These are phyloP conservation scores for Fusarium sp. DNA, from an alignment of 2,329 filamentous ascomycete genomes.

Conservation along the genomic window DNA sequence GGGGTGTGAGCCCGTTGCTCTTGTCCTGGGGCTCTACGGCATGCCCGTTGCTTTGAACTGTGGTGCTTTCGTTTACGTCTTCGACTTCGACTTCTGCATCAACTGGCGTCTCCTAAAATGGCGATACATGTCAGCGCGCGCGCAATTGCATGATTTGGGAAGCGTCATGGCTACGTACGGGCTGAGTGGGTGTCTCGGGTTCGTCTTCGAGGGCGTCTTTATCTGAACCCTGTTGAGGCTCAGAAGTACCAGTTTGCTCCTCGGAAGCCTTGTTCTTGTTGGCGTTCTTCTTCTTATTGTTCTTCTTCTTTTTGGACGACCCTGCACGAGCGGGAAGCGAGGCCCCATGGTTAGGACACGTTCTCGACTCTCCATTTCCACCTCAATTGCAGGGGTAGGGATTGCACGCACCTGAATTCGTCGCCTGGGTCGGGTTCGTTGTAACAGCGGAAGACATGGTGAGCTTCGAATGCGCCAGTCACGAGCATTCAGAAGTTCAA, in stretches of 20 bases:
- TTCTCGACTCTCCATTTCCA: conserved; percentile 41
- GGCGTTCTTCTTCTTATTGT: conserved; percentile 69
- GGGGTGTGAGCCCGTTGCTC: conserved; percentile 53
- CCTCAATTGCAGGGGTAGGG: conserved; percentile 42
- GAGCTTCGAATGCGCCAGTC: conserved; percentile 33
- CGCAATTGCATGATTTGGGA: conserved; percentile 23
- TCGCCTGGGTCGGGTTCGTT: conserved; percentile 51
- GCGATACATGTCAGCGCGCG: conserved; percentile 41
- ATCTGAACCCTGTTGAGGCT: conserved; percentile 51
- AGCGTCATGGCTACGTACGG: conserved; percentile 45
- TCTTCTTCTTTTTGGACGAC: conserved; percentile 67
- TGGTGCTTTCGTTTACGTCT: conserved; percentile 31
- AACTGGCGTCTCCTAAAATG: conserved; percentile 46
- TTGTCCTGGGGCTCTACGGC: conserved; percentile 51
- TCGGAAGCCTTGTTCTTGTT: conserved; percentile 58
- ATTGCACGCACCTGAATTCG: conserved; percentile 52
- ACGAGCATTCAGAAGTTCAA: conserved; percentile 41
- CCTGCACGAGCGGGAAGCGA: conserved; percentile 40
- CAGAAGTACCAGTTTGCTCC: conserved; percentile 50
- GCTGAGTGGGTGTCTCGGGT: conserved; percentile 54
- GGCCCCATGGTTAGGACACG: conserved; percentile 48
- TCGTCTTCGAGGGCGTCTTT: conserved; percentile 59
- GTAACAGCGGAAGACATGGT: conserved; percentile 56
- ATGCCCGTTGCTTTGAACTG: conserved; percentile 55
- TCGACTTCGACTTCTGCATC: conserved; percentile 35